Base-by-base conservation (phyloP, 2,329 filamentous ascomycete genomes). In the Venturia asperata region DNA sequence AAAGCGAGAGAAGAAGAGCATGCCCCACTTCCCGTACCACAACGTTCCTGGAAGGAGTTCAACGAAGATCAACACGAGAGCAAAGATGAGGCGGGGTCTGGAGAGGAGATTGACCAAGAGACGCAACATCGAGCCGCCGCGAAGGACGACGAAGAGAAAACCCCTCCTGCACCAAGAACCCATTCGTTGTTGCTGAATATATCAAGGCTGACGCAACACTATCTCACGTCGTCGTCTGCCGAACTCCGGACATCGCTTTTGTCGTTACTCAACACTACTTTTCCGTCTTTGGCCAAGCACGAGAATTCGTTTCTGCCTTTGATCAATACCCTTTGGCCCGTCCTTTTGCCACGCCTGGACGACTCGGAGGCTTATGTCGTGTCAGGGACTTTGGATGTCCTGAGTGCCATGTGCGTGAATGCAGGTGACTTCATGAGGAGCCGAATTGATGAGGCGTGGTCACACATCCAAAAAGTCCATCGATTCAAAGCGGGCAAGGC, bases 281-380 rank as follows among this genome's bases (percentile, higher is more conserved):
- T 88, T 5, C 84, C 87, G 0, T 82, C 89, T 0, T 83, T 99
- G 3, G 84, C 88, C 0, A 81, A 80, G 3, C 87, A 97, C 69
- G 89, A 96, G 72, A 87, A 92, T 67, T 85, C 86, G 0, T 97
- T 96, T 73, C 78, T 99, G 1, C 94, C 94, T 0, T 82, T 97
- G 0, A 86, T 97, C 70, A 94, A 97, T 75, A 87, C 89, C 3
- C 80, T 97, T 9, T 99, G 93, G 93, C 92, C 92, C 0, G 88
- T 95, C 7, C 78, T 96, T 5, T 78, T 88, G 1, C 80, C 82
- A n/a, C 82, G 87, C 30, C 78, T 91, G 6, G 83, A 86, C 68
- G 89, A 91, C 68, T 68, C 77, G 4, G 87, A 91, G 73, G 78
- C 84, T 0, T 89, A 86, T 71, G 84, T 97, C 11, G 83, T 84